These are phyloP conservation scores for Cardamine occulta DNA, from an alignment of 345 rosid species.

Conservation along the genomic window DNA sequence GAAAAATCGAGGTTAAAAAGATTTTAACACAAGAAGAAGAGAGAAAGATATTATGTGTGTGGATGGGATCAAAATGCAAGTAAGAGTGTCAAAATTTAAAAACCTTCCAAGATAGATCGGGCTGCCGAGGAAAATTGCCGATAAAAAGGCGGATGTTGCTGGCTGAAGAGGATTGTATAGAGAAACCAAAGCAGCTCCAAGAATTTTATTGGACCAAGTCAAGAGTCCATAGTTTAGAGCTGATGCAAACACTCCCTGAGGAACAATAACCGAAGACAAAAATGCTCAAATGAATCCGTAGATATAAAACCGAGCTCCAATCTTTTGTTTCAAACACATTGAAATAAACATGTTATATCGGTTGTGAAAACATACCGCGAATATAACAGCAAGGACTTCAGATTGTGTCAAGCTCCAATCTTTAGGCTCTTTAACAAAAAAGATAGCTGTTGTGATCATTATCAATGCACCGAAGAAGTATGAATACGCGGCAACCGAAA, in stretches of 20 bases:
- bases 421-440: conserved; percentile 62
- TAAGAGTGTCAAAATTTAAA: background rate
- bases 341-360: background rate
- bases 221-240: conserved; percentile 86
- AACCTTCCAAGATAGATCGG: conserved; percentile 94
- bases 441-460: conserved; percentile 66
- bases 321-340: conserved; percentile 8
- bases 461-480: conserved; percentile 77
- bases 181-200: conserved; percentile 94
- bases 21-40: background rate
- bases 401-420: conserved; percentile 82
- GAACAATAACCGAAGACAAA: conserved; percentile 3
- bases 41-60: background rate
- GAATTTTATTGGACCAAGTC: conserved; percentile 92
- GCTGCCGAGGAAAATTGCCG: conserved; percentile 85
- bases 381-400: conserved; percentile 75
- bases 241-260: conserved; percentile 81
- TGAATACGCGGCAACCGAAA: conserved; percentile 80
- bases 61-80: conserved; percentile 5
- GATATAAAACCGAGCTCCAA: no score
- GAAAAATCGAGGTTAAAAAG: background rate
- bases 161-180: conserved; percentile 97
- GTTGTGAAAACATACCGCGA: conserved; percentile 62
- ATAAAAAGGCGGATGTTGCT: conserved; percentile 76
- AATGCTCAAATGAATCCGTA: no score